A percentile compares a stretch with the other conserved stretches of the same genome.
These are phyloP conservation scores for Rhizophora mangle DNA, from an alignment of 345 rosid genomes.

Conservation along the genomic window DNA sequence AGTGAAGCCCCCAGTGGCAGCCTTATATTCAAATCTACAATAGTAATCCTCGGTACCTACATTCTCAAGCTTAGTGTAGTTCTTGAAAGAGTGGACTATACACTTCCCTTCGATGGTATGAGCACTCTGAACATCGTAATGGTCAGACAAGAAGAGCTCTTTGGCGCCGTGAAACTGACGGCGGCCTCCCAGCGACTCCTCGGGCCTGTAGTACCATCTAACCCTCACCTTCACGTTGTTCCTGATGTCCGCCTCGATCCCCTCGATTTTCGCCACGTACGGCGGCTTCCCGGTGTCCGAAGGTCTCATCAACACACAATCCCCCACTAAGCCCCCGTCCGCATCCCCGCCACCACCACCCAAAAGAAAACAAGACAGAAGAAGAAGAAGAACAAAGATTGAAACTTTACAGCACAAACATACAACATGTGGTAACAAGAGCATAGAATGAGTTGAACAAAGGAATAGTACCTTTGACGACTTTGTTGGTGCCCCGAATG, in stretches of 20 bases:
- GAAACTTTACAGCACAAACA: neutral
- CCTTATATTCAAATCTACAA: slow-evolving; percentile 80
- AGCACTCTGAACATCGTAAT: slow-evolving; percentile 73
- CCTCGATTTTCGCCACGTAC: slow-evolving; percentile 74
- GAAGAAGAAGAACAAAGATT: neutral
- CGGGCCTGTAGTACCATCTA: slow-evolving; percentile 87
- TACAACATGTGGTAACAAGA: neutral
- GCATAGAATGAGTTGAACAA: neutral
- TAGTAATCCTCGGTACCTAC: slow-evolving; percentile 80
- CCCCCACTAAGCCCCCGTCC: slow-evolving; percentile 40
- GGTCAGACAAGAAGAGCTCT: slow-evolving; percentile 88
- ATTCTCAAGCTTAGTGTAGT: slow-evolving; percentile 70
- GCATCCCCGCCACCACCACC: neutral
- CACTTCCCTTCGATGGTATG: slow-evolving; percentile 86
- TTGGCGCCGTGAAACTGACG: slow-evolving; percentile 87
- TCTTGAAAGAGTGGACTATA: slow-evolving; percentile 68
- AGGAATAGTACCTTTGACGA: slow-evolving; percentile 46
- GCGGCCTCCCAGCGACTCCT: slow-evolving; percentile 87
- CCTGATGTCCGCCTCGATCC: slow-evolving; percentile 66
- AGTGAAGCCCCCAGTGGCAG: slow-evolving; percentile 74
- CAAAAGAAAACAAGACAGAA: neutral
- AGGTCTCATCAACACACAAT: slow-evolving; percentile 86
- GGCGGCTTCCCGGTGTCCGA: slow-evolving; percentile 68
- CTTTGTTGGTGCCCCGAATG: slow-evolving; percentile 61
- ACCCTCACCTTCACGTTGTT: slow-evolving; percentile 68